These are phyloP conservation scores for Solanum pennellii DNA, from an alignment of 257 asterid genomes.

Conservation along the genomic window DNA sequence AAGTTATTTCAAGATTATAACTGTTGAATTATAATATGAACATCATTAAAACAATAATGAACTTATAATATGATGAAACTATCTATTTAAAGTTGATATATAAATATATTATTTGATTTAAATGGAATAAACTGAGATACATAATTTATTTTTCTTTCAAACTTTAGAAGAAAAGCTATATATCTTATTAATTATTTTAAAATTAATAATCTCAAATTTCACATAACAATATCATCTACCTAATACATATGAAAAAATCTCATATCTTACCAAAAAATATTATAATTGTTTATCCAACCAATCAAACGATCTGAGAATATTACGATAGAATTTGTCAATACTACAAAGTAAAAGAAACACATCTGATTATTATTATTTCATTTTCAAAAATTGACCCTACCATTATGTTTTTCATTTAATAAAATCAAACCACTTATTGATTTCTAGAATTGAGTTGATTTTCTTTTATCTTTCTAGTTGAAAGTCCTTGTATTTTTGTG, in stretches of 20 bases:
- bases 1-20: neutral
- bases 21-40: fast-evolving
- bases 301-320: neutral
- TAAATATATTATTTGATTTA: too few species aligned
- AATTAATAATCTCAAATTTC: neutral
- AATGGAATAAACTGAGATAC: too few species aligned
- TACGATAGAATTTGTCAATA: neutral
- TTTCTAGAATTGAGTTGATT: neutral
- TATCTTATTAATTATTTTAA: too few species aligned
- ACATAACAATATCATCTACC: neutral
- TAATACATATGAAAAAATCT: neutral
- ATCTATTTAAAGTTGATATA: too few species aligned
- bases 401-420: neutral
- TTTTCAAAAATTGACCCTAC: neutral
- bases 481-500: neutral
- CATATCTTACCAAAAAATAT: fast-evolving
- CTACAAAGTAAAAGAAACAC: neutral
- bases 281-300: neutral
- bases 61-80: neutral
- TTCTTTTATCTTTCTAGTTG: neutral
- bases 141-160: neutral
- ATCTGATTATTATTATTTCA: neutral
- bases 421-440: neutral
- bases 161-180: neutral
- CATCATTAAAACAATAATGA: too few species aligned